phyloP scores from a whole-genome alignment of 208 protist species.

The Trypanosoma platydactyli region DNA sequence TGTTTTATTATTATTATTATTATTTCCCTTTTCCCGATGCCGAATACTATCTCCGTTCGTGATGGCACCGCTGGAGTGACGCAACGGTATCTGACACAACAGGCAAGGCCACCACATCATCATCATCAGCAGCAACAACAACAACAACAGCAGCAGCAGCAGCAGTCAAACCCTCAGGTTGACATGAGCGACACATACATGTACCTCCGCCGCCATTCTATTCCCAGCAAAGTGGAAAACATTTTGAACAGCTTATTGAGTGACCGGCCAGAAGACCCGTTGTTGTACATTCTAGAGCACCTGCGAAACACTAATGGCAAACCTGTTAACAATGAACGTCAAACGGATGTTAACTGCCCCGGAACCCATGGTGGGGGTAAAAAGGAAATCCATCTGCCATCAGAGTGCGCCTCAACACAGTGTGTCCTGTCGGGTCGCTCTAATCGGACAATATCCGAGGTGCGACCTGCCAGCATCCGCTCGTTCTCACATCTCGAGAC shows the following conservation, averaged over 20 bases:
- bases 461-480: too few relatives aligned
- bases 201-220: conserved; percentile 21
- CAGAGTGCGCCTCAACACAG: neutral
- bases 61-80: neutral
- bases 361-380: neutral
- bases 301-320: conserved; percentile 19
- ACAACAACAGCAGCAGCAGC: conserved; percentile 14
- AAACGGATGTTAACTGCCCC: neutral
- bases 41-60: neutral
- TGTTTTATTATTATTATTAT: too few relatives aligned
- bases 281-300: conserved; percentile 40
- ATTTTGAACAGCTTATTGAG: conserved; percentile 51
- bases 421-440: neutral
- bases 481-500: too few relatives aligned
- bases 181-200: conserved; percentile 15
- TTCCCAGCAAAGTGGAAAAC: conserved; percentile 38
- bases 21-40: conserved; percentile 9
- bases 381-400: neutral
- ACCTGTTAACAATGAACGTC: conserved; percentile 13
- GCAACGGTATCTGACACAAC: conserved; percentile 3
- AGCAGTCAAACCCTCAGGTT: conserved; percentile 3
- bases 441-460: neutral
- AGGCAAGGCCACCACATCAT: neutral
- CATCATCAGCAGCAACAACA: conserved; percentile 19
- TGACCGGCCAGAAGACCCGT: conserved; percentile 47